Evolutionary conservation across 208 protist species (phyloP), one percentile per base, ranked within the genome.

Genomic region (Leishmania guyanensis): DNA sequence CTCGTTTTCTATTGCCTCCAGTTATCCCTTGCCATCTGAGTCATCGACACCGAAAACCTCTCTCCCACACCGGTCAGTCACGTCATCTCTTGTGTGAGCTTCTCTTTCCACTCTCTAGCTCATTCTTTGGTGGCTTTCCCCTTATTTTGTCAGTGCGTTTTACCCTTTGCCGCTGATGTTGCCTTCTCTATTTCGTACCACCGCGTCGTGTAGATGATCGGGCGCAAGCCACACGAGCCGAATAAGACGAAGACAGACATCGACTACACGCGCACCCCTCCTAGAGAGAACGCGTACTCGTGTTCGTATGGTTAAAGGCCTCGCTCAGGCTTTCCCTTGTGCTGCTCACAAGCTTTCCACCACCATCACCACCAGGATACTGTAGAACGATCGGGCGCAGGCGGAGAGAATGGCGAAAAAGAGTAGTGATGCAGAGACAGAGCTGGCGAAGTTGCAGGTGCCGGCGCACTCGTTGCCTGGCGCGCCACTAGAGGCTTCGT

Each of bases 381-480:
- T 16, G 10, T 73, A n/a, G 50, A 75, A 29, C 1, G 68, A 72
- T 51, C 36, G 39, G 53, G 50, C 36, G 16, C 69, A 50, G 16
- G 58, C 68, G 22, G 16, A 53, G 14, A 48, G 6, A 53, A 83
- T 83, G 80, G 39, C 66, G 20, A 76, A 75, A 46, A 79, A 68
- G n/a, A 36, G 48, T 6, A 17, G 26, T 5, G 36, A 74, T 3
- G 60, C 22, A 1, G 76, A 78, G 17, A 60, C 26, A 29, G 81
- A 84, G 29, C 51, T 80, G 20, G 50, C 62, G 1, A n/a, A 20
- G 39, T 46, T 84, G 81, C 64, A 77, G 36, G 70, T 84, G 17
- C 81, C 81, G 6, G 46, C 68, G 6, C 76, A 80, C 51, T 39
- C 46, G n/a, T 29, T 84, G 75, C 70, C 76, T 8, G 20, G 51